These are phyloP conservation scores for Rhynchospora breviuscula DNA, from an alignment of 176 grass and related monocot genomes.

Conservation along the genomic window DNA sequence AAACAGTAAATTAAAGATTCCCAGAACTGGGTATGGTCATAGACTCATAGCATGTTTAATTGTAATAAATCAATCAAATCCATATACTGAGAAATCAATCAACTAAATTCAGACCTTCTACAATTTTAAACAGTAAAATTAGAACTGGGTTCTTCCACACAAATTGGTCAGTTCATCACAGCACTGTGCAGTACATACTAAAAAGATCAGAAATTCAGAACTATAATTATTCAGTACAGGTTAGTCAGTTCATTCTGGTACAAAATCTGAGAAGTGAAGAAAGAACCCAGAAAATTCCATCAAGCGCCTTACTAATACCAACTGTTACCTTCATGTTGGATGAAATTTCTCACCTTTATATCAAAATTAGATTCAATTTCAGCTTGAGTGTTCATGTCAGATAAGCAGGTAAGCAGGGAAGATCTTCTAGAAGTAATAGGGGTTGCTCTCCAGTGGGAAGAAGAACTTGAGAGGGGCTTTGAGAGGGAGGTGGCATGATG, in stretches of 20 bases:
- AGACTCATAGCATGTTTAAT: neutral
- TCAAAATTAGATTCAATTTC: neutral
- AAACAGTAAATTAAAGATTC: neutral
- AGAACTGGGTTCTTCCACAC: neutral
- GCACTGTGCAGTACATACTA: neutral
- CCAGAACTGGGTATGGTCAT: neutral
- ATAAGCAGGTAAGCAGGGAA: neutral
- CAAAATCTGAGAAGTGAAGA: neutral
- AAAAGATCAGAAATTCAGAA: too few species aligned
- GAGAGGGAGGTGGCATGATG: neutral
- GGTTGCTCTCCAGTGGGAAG: neutral
- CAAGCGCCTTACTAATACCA: neutral
- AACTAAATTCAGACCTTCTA: neutral
- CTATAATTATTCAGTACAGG: neutral
- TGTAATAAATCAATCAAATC: neutral
- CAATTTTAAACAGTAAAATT: neutral
- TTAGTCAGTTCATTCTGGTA: neutral
- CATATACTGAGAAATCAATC: neutral
- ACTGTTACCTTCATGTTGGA: neutral
- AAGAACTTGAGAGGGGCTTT: conserved; percentile 10
- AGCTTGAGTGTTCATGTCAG: neutral
- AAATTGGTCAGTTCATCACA: neutral
- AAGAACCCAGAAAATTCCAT: neutral
- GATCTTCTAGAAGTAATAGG: neutral
- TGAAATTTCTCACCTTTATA: neutral